These are phyloP conservation scores for Xylaria grammica DNA, from an alignment of 495 filamentous ascomycete genomes.

Conservation along the genomic window DNA sequence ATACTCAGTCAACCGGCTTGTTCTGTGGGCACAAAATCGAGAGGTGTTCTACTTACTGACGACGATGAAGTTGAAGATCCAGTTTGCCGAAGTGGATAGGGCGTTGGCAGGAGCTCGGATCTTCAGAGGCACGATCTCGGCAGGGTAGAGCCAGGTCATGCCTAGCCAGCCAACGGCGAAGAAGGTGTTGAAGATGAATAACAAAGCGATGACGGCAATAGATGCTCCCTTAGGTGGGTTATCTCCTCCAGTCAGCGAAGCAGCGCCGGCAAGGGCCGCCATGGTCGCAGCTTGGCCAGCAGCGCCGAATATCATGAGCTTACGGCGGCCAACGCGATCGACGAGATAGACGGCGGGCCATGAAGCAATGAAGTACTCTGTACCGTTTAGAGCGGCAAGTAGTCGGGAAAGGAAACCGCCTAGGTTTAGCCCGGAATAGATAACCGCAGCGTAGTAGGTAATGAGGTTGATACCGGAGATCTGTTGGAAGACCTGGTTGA, in stretches of 20 bases:
- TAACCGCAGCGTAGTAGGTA: constrained; percentile 73
- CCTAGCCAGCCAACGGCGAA: constrained; percentile 79
- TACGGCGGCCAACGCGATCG: constrained; percentile 63
- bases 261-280: constrained; percentile 64
- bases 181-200: constrained; percentile 79
- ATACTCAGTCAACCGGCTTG: constrained; percentile 41
- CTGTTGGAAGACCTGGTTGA: constrained; percentile 82
- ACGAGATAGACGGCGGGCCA: constrained; percentile 75
- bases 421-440: constrained; percentile 63
- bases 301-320: constrained; percentile 74
- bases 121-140: constrained; percentile 73
- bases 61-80: constrained; percentile 60
- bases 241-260: constrained; percentile 32
- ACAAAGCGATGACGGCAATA: constrained; percentile 58
- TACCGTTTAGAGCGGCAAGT: constrained; percentile 74
- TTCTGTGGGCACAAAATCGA: neutral
- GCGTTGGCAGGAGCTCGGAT: constrained; percentile 79
- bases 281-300: constrained; percentile 72
- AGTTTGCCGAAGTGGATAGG: constrained; percentile 69
- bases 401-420: constrained; percentile 61
- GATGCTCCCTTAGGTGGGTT: constrained; percentile 37
- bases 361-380: constrained; percentile 76
- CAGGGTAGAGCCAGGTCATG: constrained; percentile 74
- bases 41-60: constrained; percentile 42
- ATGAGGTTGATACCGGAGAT: constrained; percentile 77